Evolutionary conservation across 768 basidiomycete genomes (phyloP).

Genomic region (Lactarius sp.): DNA sequence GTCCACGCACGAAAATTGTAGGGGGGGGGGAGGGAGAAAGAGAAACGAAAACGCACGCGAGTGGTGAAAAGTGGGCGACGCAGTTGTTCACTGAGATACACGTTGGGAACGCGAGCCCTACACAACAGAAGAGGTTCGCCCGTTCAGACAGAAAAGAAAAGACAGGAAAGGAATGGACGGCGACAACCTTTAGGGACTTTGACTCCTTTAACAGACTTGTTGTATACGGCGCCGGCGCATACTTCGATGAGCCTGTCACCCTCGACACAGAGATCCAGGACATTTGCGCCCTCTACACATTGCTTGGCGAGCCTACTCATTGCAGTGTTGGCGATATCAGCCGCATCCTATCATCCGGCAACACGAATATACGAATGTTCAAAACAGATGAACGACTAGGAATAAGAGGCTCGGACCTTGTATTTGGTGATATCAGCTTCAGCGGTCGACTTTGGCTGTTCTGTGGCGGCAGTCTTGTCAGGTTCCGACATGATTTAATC

Average conservation of each 20-base stretch:
- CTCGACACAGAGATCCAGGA: slow-evolving; percentile 86
- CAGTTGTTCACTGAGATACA: slow-evolving; percentile 91
- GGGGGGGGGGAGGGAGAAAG: too few species aligned
- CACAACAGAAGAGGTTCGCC: not conserved
- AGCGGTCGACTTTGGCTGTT: slow-evolving; percentile 51
- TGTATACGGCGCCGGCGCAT: slow-evolving; percentile 80
- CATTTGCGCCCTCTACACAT: slow-evolving; percentile 74
- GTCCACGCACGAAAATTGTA: too few species aligned
- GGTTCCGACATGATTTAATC: slow-evolving; percentile 52
- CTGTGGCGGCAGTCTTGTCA: slow-evolving; percentile 37
- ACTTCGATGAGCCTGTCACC: slow-evolving; percentile 92
- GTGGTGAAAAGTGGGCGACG: slow-evolving; percentile 95
- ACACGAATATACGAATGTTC: not conserved
- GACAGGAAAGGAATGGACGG: not conserved
- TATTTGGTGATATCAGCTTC: slow-evolving; percentile 84
- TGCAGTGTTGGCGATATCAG: slow-evolving; percentile 82
- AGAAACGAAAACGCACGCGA: slow-evolving; percentile 55
- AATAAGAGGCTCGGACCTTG: slow-evolving; percentile 47
- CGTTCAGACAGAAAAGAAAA: too few species aligned
- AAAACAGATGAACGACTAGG: slow-evolving; percentile 10
- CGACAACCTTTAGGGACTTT: slow-evolving; percentile 80
- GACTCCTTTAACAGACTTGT: slow-evolving; percentile 83
- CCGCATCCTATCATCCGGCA: slow-evolving; percentile 58
- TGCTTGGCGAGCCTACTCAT: slow-evolving; percentile 80
- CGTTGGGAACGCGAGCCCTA: slow-evolving; percentile 94